These are phyloP conservation scores for Colletotrichum filicis DNA, from an alignment of 2,329 filamentous ascomycete species.

Conservation along the genomic window DNA sequence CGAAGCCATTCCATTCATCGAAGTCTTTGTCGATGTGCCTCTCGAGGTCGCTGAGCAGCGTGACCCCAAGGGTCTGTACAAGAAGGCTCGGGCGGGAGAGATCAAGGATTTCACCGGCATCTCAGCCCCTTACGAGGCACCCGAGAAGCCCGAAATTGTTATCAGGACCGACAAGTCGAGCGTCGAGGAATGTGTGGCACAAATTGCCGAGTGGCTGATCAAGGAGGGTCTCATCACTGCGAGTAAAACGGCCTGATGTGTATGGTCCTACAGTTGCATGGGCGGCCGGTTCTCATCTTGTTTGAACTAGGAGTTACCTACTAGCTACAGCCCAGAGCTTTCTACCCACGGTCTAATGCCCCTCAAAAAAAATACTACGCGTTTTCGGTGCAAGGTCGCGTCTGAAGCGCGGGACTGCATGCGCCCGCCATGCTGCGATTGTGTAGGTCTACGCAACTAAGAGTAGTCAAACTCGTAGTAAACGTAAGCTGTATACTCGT, in stretches of 20 bases:
- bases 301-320: slow-evolving; percentile 6
- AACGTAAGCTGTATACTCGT: slow-evolving; percentile 95
- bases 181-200: slow-evolving; percentile 87
- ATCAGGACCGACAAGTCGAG: slow-evolving; percentile 84
- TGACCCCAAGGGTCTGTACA: slow-evolving; percentile 97
- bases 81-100: slow-evolving; percentile 92
- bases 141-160: slow-evolving; percentile 85
- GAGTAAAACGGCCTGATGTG: slow-evolving; percentile 41
- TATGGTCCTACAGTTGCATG: neutral
- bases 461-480: slow-evolving; percentile 94
- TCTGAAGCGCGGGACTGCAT: neutral
- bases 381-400: slow-evolving; percentile 5
- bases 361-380: neutral
- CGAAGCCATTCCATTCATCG: slow-evolving; percentile 85
- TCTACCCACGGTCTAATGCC: neutral
- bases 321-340: neutral
- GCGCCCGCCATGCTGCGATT: neutral
- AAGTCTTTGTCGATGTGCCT: slow-evolving; percentile 93
- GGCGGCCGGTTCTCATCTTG: neutral
- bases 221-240: slow-evolving; percentile 69
- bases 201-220: slow-evolving; percentile 85
- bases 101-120: slow-evolving; percentile 99
- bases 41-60: slow-evolving; percentile 93
- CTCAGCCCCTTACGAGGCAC: slow-evolving; percentile 93
- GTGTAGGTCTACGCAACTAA: slow-evolving; percentile 34